Evolutionary conservation across 1,284 basidiomycete genomes (phyloP).

Genomic region (Sporisorium scitamineum): DNA sequence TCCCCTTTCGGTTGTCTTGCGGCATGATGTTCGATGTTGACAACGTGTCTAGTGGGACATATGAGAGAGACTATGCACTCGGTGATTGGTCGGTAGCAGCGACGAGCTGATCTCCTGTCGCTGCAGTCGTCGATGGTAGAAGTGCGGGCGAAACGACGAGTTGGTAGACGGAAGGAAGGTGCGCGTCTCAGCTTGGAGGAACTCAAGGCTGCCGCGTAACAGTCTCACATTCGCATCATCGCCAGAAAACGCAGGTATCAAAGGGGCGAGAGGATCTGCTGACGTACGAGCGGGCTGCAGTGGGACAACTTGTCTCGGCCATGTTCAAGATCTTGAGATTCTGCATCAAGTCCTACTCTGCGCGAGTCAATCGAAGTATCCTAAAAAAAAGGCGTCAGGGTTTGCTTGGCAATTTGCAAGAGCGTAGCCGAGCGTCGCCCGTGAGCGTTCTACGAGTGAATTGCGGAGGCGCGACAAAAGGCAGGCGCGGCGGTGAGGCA

Average conservation of each 20-base stretch:
- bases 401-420: neutral
- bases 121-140: neutral
- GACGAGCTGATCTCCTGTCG: neutral
- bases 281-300: too few species aligned
- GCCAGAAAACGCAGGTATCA: neutral
- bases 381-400: conserved; percentile 2
- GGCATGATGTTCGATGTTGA: conserved; percentile 15
- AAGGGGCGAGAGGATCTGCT: neutral
- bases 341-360: neutral
- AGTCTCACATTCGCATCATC: neutral
- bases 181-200: neutral
- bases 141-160: neutral
- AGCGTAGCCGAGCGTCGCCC: neutral
- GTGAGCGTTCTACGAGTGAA: too few species aligned
- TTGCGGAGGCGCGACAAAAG: neutral
- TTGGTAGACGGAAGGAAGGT: neutral
- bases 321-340: too few species aligned
- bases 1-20: conserved; percentile 12
- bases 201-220: neutral
- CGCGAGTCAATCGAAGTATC: neutral
- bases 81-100: neutral
- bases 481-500: too few species aligned
- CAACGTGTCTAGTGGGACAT: conserved; percentile 10
- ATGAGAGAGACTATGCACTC: neutral
- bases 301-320: too few species aligned